These are phyloP conservation scores for Globisporangium canariense DNA, from an alignment of 352 stramenopile genomes.

Conservation along the genomic window DNA sequence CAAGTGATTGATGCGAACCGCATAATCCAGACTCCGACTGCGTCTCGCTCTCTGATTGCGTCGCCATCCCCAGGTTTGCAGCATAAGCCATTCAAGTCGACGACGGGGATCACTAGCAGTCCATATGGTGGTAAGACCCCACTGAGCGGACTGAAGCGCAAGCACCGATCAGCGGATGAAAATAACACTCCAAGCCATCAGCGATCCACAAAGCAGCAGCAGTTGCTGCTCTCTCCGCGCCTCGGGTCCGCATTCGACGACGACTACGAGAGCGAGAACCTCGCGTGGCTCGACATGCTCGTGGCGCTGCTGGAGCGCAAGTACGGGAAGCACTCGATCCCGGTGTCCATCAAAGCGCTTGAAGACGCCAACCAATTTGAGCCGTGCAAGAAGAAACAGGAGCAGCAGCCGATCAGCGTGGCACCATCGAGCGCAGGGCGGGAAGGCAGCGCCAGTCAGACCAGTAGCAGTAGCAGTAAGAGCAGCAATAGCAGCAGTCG, in stretches of 20 bases:
- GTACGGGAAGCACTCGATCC: conserved; percentile 36
- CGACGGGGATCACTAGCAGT: not conserved
- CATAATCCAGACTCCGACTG: not conserved
- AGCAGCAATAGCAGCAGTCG: conserved; percentile 3
- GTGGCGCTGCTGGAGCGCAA: conserved; percentile 63
- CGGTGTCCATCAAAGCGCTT: conserved; percentile 40
- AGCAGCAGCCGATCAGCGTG: conserved; percentile 15
- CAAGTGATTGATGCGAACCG: conserved; percentile 15
- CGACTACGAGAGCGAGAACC: conserved; percentile 45
- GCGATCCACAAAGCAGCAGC: not conserved
- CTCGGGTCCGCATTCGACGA: conserved; percentile 2
- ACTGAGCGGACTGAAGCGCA: conserved; percentile 17
- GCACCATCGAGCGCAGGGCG: not conserved
- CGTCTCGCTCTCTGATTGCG: not conserved
- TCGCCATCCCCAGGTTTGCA: not conserved
- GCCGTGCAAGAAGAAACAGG: conserved; percentile 13
- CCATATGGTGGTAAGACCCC: not conserved
- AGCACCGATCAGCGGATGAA: conserved; percentile 5
- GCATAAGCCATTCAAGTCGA: not conserved
- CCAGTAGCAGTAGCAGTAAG: not conserved
- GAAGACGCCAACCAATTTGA: conserved; percentile 39
- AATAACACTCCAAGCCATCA: not conserved
- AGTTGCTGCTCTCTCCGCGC: not conserved
- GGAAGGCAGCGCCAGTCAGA: not conserved
- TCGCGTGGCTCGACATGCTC: conserved; percentile 86